phyloP scores from a whole-genome alignment of 306 rosid species.

The Arachis stenosperma region DNA sequence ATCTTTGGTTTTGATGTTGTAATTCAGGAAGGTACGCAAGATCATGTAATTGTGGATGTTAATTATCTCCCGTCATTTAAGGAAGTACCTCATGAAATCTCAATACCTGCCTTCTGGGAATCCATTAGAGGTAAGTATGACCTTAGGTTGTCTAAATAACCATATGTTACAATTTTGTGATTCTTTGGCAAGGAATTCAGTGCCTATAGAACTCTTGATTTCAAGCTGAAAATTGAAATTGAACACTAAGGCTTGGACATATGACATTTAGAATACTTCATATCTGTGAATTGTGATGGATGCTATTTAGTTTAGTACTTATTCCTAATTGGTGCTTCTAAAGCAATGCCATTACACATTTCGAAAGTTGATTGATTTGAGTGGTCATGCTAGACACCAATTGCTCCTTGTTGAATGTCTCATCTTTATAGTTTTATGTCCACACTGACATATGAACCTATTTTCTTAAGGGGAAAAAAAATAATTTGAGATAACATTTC shows the following conservation, averaged over 20 bases:
- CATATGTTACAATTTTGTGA: constrained; percentile 29
- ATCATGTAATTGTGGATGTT: constrained; percentile 91
- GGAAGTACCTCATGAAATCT: constrained; percentile 79
- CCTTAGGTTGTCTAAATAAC: constrained; percentile 35
- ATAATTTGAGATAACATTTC: no score
- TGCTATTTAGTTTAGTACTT: not conserved
- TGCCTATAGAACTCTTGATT: constrained; percentile 7
- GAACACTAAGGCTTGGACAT: constrained; percentile 13
- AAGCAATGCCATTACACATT: no score
- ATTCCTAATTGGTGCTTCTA: constrained; percentile 18
- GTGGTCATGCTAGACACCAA: not conserved
- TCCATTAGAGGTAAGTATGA: constrained; percentile 73
- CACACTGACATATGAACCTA: not conserved
- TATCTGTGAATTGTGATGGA: not conserved
- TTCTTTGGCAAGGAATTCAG: not conserved
- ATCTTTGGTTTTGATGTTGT: constrained; percentile 93
- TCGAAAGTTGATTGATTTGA: not conserved
- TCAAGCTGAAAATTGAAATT: constrained; percentile 18
- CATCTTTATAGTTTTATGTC: not conserved
- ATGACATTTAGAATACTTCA: constrained; percentile 30
- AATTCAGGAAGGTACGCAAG: constrained; percentile 72
- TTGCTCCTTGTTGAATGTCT: not conserved
- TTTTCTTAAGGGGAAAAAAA: no score
- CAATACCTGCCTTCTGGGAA: constrained; percentile 88
- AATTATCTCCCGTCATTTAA: constrained; percentile 94